A percentile compares a stretch with the other conserved stretches of the same genome.
These are phyloP conservation scores for Lodderomyces metapsilosis DNA, from an alignment of 1,139 yeast species.

Conservation along the genomic window DNA sequence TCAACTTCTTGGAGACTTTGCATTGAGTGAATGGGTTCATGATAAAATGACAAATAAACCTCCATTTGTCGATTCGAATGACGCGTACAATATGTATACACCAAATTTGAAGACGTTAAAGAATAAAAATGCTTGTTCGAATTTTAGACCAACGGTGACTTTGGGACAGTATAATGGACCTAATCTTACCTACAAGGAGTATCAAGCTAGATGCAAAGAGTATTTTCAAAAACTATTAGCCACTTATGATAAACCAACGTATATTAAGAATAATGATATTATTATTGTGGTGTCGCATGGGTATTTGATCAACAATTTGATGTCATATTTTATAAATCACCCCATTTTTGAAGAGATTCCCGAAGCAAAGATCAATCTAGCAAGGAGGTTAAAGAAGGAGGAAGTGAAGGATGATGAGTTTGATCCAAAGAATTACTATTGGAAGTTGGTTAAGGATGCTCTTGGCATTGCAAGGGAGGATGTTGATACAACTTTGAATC, in stretches of 20 bases:
- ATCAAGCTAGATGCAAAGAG: conserved; percentile 39
- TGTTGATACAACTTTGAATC: conserved; percentile 34
- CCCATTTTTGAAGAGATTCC: conserved; percentile 50
- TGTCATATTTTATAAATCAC: conserved; percentile 43
- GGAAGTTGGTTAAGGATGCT: conserved; percentile 39
- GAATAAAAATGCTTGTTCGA: conserved; percentile 37
- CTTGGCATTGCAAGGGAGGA: conserved; percentile 28
- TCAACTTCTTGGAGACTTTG: conserved; percentile 47
- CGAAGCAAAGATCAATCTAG: conserved; percentile 39
- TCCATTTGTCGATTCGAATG: conserved; percentile 44
- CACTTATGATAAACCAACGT: conserved; percentile 42
- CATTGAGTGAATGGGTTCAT: conserved; percentile 49
- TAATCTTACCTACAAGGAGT: conserved; percentile 41
- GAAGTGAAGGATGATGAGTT: conserved; percentile 2
- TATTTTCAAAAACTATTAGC: conserved; percentile 46
- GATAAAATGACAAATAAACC: conserved; percentile 46
- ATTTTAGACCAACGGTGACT: conserved; percentile 46
- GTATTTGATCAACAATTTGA: conserved; percentile 40
- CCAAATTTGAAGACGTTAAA: conserved; percentile 40
- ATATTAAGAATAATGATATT: conserved; percentile 35
- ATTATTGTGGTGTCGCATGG: conserved; percentile 45
- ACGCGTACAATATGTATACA: conserved; percentile 49
- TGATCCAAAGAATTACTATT: conserved; percentile 23
- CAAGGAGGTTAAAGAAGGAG: conserved; percentile 21
- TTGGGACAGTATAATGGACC: conserved; percentile 50